Conservation (phyloP, 306 rosid genomes). For the Lotus japonicus region DNA sequence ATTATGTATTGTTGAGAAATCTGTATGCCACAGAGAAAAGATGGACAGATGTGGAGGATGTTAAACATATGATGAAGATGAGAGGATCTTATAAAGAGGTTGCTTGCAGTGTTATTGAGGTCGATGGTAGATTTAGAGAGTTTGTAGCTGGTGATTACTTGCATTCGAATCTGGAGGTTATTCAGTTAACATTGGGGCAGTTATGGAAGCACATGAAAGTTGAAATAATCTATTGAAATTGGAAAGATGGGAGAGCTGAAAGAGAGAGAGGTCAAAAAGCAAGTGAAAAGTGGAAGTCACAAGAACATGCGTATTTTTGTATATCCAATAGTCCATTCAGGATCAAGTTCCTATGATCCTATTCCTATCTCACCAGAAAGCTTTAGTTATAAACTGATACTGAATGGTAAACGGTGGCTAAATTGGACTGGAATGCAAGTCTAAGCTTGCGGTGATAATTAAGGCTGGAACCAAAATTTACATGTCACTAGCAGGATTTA, state of each 20-base stretch:
- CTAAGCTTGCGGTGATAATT: not conserved
- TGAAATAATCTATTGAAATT: constrained; percentile 18
- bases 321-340: too few species aligned
- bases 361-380: not conserved
- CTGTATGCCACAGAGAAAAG: constrained; percentile 47
- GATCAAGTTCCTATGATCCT: too few species aligned
- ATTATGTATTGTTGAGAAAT: constrained; percentile 57
- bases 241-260: not conserved
- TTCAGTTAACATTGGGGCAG: constrained; percentile 38
- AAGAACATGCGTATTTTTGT: too few species aligned
- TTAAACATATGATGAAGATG: constrained; percentile 45
- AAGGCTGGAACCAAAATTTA: not conserved
- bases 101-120: constrained; percentile 56
- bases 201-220: constrained; percentile 53
- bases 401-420: not conserved
- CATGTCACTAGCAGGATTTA: too few species aligned
- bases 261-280: not conserved
- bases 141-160: constrained; percentile 43
- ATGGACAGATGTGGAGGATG: constrained; percentile 58
- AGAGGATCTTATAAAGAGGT: constrained; percentile 51
- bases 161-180: constrained; percentile 22
- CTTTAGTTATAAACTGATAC: not conserved
- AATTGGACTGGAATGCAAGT: not conserved
- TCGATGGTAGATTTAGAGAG: constrained; percentile 47
- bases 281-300: not conserved